Evolutionary conservation across 768 basidiomycete species (phyloP).

Genomic region (Mycena alexandri): DNA sequence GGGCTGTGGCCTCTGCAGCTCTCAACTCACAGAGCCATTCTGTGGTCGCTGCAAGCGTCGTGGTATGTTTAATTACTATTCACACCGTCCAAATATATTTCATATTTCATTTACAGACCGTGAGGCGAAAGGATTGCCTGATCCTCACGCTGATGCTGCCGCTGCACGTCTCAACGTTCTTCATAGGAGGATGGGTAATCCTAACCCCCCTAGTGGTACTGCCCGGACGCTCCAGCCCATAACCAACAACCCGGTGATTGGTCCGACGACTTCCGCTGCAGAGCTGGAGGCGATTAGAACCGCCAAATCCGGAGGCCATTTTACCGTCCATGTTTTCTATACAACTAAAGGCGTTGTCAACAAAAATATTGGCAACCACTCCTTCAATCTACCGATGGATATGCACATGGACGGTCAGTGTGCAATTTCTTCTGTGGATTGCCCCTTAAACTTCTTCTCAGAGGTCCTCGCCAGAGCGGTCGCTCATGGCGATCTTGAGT

Average conservation of each 20-base stretch:
- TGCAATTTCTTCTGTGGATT: neutral
- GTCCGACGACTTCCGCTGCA: neutral
- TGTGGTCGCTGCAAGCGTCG: conserved; percentile 3
- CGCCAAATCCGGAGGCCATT: neutral
- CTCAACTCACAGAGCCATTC: neutral
- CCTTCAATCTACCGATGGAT: neutral
- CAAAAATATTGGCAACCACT: neutral
- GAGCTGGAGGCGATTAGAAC: conserved; percentile 2
- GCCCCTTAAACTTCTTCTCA: neutral
- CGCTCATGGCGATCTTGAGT: neutral
- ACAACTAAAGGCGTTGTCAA: neutral
- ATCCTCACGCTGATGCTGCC: neutral
- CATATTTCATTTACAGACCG: neutral
- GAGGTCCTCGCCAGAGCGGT: neutral
- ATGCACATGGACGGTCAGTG: neutral
- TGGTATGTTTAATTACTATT: neutral
- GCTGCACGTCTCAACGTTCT: neutral
- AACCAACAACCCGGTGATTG: neutral
- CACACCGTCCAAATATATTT: no score
- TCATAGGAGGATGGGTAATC: conserved; percentile 1
- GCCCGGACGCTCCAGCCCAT: neutral
- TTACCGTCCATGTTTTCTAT: conserved; percentile 3
- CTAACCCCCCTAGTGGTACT: no score
- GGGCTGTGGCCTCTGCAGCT: conserved; percentile 11
- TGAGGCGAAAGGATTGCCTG: neutral